Evolutionary conservation across 352 stramenopile species (phyloP), one percentile per base, ranked within the genome.

Genomic region (Phytophthora ohioensis): DNA sequence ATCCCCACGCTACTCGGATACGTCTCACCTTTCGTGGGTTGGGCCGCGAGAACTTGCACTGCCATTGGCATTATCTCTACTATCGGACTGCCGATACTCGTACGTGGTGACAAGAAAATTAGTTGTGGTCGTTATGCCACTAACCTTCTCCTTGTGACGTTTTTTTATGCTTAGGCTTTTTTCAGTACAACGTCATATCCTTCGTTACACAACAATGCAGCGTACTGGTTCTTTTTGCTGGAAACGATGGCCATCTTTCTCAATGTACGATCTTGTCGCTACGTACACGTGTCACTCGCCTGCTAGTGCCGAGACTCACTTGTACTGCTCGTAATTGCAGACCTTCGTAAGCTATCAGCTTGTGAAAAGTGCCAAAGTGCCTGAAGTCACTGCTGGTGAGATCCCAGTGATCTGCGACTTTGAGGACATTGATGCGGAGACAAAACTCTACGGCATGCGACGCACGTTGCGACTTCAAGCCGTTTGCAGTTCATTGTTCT

Each of bases 141-240:
- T 66, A 9, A 43, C n/a, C 12, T 32, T 54, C 13, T 41, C 34
- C 11, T 9, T 51, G 21, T 21, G 5, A 43, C 11, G 17, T 27
- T n/a, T 35, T 21, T 5, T 49, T 12, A 6, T 49, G 53, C n/a
- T 43, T 45, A 90, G 82, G 73, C 80, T 9, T 89, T 90, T 68
- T 91, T 85, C 71, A 87, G 76, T 60, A 90, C 82, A 34, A 57
- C 83, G 30, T 79, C 75, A 51, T 90, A 87, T 64, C 81, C 82
- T 32, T 69, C 67, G 6, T 15, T 86, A 39, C 85, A 92, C 73
- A 88, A 90, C 59, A 70, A 77, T 49, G 78, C 76, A 1, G 82
- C 82, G 48, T 91, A 90, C 63, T 90, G 73, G 67, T 91, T 92
- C 73, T 91, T 92, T 62, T 66, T 85, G 46, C 69, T 92, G 53